Percentiles rank a stretch among this genome's conserved stretches.
Conservation (phyloP, 208 protist species). For the Acanthamoeba sp. region DNA sequence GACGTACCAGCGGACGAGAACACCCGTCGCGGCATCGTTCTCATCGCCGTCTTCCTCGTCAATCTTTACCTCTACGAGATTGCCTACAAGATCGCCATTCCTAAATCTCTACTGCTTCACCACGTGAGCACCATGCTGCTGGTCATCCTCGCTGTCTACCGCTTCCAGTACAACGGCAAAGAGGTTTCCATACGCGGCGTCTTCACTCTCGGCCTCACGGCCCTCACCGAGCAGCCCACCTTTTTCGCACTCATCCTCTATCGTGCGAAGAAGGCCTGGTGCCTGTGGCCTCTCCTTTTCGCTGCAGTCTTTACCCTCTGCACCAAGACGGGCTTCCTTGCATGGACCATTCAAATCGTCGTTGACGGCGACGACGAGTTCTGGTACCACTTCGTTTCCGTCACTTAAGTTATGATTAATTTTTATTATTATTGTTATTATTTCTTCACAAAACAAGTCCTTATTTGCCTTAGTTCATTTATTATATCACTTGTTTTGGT, state of each 20-base stretch:
- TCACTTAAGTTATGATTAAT: neutral
- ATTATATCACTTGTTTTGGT: too few species aligned
- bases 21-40: slow-evolving; percentile 1
- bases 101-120: slow-evolving; percentile 6
- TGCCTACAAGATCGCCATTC: slow-evolving; percentile 41
- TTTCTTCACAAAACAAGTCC: too few species aligned
- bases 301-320: slow-evolving; percentile 24
- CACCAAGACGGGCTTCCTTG: slow-evolving; percentile 41
- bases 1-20: neutral
- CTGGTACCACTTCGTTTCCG: neutral
- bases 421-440: too few species aligned
- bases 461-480: too few species aligned
- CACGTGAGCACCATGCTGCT: slow-evolving; percentile 51
- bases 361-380: slow-evolving; percentile 27
- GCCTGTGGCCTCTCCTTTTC: slow-evolving; percentile 37
- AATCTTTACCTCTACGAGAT: slow-evolving; percentile 69
- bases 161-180: slow-evolving; percentile 24
- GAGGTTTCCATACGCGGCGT: slow-evolving; percentile 10
- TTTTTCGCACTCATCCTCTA: slow-evolving; percentile 50
- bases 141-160: slow-evolving; percentile 30
- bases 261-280: slow-evolving; percentile 8
- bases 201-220: slow-evolving; percentile 36
- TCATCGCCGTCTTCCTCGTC: slow-evolving; percentile 62
- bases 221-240: neutral
- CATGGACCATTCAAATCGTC: slow-evolving; percentile 51